Conservation (phyloP, 306 rosid genomes). For the Casuarina equisetifolia region DNA sequence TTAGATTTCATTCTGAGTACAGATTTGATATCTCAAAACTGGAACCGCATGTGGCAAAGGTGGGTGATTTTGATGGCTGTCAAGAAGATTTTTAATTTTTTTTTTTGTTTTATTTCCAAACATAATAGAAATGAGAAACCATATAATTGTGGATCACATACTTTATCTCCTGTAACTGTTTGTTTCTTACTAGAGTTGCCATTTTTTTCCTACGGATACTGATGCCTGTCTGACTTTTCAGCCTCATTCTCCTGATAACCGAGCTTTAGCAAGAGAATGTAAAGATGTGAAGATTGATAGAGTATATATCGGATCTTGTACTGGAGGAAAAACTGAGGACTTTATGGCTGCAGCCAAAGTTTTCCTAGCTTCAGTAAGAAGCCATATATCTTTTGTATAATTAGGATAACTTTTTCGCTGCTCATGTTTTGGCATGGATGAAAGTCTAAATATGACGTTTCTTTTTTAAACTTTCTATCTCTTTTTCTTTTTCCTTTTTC, state of each 20-base stretch:
- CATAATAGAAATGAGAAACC: neutral
- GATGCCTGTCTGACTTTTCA: constrained; percentile 35
- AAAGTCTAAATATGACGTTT: neutral
- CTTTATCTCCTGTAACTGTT: neutral
- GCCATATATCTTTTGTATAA: constrained; percentile 24
- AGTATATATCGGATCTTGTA: constrained; percentile 93
- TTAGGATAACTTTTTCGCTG: neutral
- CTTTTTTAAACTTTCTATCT: neutral
- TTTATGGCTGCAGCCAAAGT: constrained; percentile 86
- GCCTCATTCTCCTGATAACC: constrained; percentile 98
- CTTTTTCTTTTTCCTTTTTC: neutral
- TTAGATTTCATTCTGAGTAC: constrained; percentile 76
- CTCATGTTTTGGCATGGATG: neutral
- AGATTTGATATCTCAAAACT: constrained; percentile 80
- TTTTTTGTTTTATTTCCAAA: constrained; percentile 1
- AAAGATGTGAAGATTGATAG: constrained; percentile 92
- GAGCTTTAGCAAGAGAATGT: constrained; percentile 93
- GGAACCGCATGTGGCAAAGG: constrained; percentile 95
- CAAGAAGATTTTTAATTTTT: constrained; percentile 18
- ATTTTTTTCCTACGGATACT: constrained; percentile 8
- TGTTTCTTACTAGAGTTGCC: neutral
- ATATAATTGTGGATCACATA: neutral
- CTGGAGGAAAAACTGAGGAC: constrained; percentile 90
- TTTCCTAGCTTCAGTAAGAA: constrained; percentile 72
- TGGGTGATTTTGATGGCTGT: constrained; percentile 24